A percentile compares a stretch with the other conserved stretches of the same genome.
Evolutionary conservation across 305 asterid genomes (phyloP).

Genomic region (Fraxinus ornus): DNA sequence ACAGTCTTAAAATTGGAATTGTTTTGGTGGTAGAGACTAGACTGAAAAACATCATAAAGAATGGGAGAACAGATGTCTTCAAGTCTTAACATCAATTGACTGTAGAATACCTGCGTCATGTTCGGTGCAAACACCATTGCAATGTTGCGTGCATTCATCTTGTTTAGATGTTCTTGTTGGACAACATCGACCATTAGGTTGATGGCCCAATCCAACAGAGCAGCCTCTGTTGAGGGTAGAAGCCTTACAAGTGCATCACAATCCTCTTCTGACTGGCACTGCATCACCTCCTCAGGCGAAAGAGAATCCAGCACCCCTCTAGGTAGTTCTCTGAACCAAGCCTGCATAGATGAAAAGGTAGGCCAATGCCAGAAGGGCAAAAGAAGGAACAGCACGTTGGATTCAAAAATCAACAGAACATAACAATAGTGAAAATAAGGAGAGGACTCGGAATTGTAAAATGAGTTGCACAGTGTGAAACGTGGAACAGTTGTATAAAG

Average conservation of each 20-base stretch:
- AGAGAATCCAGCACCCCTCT: constrained; percentile 84
- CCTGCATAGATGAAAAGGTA: constrained; percentile 40
- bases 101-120: constrained; percentile 76
- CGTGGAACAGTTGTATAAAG: background rate
- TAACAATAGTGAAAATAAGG: background rate
- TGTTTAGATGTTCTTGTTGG: constrained; percentile 73
- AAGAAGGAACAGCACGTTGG: background rate
- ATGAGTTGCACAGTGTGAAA: background rate
- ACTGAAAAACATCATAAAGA: background rate
- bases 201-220: constrained; percentile 86
- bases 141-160: constrained; percentile 89
- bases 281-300: constrained; percentile 87
- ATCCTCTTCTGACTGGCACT: constrained; percentile 81
- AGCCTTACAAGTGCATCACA: constrained; percentile 67
- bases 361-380: constrained; percentile 12
- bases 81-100: background rate
- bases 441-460: background rate
- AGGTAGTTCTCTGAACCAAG: constrained; percentile 99
- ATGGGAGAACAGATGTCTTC: background rate
- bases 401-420: background rate
- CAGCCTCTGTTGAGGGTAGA: constrained; percentile 78
- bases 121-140: constrained; percentile 99
- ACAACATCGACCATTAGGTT: constrained; percentile 95
- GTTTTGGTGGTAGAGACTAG: background rate
- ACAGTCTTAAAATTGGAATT: background rate